A percentile compares a stretch with the other conserved stretches of the same genome.
Evolutionary conservation across 2,329 filamentous ascomycete species (phyloP).

Genomic region (Penicillium sp.): DNA sequence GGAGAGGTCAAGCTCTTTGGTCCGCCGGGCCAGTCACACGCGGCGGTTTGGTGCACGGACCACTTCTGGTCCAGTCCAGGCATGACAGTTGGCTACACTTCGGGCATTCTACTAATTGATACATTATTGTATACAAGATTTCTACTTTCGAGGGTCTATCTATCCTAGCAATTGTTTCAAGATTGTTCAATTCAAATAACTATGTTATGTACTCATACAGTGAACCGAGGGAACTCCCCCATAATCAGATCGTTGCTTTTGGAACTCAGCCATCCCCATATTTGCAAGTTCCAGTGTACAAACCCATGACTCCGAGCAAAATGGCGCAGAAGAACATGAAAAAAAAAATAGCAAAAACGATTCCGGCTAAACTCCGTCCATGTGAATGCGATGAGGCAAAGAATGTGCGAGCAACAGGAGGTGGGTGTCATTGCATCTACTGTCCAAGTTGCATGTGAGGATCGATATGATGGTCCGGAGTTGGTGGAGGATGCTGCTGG

Average conservation of each 20-base stretch:
- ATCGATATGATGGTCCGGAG: slow-evolving; percentile 41
- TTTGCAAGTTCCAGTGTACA: slow-evolving; percentile 21
- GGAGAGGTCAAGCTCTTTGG: slow-evolving; percentile 16
- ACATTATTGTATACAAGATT: too few species aligned
- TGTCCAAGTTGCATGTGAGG: slow-evolving; percentile 45
- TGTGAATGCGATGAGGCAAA: background rate
- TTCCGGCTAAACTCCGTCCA: slow-evolving; percentile 4
- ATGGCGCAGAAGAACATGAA: slow-evolving; percentile 7
- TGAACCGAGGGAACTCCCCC: background rate
- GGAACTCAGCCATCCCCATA: background rate
- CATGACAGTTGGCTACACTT: background rate
- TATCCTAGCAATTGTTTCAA: background rate
- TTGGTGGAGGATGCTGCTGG: slow-evolving; percentile 36
- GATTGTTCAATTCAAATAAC: slow-evolving; percentile 2
- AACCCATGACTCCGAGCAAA: slow-evolving; percentile 14
- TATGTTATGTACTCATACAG: slow-evolving; percentile 29
- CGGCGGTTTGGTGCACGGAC: slow-evolving; percentile 24
- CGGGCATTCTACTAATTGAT: background rate
- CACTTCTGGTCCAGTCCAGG: slow-evolving; percentile 5
- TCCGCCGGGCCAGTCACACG: slow-evolving; percentile 26
- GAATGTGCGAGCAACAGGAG: background rate
- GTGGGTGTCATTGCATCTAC: slow-evolving; percentile 22
- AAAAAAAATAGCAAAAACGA: slow-evolving; percentile 6
- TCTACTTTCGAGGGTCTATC: too few species aligned
- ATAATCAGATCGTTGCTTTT: slow-evolving; percentile 2